Evolutionary conservation across 805 yeast species (phyloP).

Genomic region (Cyberlindnera americana): DNA sequence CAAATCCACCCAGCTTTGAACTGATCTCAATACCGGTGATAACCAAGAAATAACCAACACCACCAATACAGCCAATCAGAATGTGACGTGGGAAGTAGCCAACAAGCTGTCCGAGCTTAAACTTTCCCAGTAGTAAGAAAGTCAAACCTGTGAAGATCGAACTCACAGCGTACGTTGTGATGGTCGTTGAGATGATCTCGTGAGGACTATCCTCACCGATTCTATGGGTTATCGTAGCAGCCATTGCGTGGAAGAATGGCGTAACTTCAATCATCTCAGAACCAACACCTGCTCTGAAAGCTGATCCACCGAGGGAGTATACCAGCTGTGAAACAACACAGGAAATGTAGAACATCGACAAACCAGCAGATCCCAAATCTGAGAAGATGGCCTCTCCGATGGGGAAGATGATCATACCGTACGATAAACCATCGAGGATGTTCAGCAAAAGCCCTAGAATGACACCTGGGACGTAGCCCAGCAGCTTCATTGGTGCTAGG

Average conservation of each 20-base stretch:
- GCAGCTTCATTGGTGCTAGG: constrained; percentile 14
- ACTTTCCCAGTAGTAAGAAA: constrained; percentile 72
- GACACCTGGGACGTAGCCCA: constrained; percentile 62
- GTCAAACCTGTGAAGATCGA: constrained; percentile 84
- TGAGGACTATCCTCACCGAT: constrained; percentile 49
- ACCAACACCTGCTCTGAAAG: constrained; percentile 88
- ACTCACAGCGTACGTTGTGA: constrained; percentile 78
- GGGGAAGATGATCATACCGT: constrained; percentile 98
- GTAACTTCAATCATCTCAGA: constrained; percentile 99
- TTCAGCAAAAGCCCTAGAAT: constrained; percentile 80
- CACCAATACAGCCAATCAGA: constrained; percentile 95
- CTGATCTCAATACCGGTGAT: constrained; percentile 91
- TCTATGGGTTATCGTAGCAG: constrained; percentile 56
- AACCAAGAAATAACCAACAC: constrained; percentile 90
- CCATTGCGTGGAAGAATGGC: constrained; percentile 97
- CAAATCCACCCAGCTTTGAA: constrained; percentile 71
- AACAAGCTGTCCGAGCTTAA: constrained; percentile 78
- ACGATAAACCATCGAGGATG: constrained; percentile 88
- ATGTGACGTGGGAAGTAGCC: constrained; percentile 97
- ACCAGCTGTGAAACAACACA: constrained; percentile 87
- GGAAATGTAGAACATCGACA: constrained; percentile 91
- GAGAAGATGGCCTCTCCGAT: constrained; percentile 76
- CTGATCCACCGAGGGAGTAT: constrained; percentile 86
- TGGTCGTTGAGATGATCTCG: constrained; percentile 76
- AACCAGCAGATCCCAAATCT: constrained; percentile 79